These are phyloP conservation scores for Aspergillus egyptiacus DNA, from an alignment of 495 filamentous ascomycete species.

Conservation along the genomic window DNA sequence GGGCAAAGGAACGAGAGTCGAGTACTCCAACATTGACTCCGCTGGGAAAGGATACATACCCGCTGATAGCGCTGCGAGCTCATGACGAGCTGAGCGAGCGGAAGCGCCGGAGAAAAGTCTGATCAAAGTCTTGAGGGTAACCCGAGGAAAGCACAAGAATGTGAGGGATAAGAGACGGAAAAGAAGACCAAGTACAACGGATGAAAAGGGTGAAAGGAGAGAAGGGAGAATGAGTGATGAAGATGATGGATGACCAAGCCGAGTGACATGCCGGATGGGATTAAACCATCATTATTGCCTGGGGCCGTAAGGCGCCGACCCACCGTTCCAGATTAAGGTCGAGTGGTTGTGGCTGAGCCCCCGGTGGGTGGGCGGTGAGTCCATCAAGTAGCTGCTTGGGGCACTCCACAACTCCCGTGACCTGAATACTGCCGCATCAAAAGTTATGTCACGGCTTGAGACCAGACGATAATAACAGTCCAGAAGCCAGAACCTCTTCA, in stretches of 20 bases:
- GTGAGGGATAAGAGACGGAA: slow-evolving; percentile 1
- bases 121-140: background rate
- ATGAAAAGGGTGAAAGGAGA: slow-evolving; percentile 17
- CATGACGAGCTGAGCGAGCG: slow-evolving; percentile 50
- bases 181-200: slow-evolving; percentile 16
- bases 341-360: slow-evolving; percentile 7
- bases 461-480: too few species aligned
- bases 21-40: background rate
- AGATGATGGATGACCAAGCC: slow-evolving; percentile 12
- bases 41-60: slow-evolving; percentile 45
- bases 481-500: background rate
- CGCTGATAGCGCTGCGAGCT: slow-evolving; percentile 83
- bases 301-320: slow-evolving; percentile 7
- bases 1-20: background rate
- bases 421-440: slow-evolving; percentile 14
- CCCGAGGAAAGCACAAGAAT: background rate
- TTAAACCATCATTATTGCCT: slow-evolving; percentile 1
- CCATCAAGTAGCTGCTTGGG: slow-evolving; percentile 6
- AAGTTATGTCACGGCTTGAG: too few species aligned
- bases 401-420: slow-evolving; percentile 14
- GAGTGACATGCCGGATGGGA: slow-evolving; percentile 6
- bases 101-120: slow-evolving; percentile 14
- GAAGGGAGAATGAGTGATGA: slow-evolving; percentile 23
- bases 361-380: slow-evolving; percentile 4
- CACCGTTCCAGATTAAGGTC: slow-evolving; percentile 5